phyloP scores from a whole-genome alignment of 1,284 basidiomycete genomes.

The Ceratobasidium sp. region DNA sequence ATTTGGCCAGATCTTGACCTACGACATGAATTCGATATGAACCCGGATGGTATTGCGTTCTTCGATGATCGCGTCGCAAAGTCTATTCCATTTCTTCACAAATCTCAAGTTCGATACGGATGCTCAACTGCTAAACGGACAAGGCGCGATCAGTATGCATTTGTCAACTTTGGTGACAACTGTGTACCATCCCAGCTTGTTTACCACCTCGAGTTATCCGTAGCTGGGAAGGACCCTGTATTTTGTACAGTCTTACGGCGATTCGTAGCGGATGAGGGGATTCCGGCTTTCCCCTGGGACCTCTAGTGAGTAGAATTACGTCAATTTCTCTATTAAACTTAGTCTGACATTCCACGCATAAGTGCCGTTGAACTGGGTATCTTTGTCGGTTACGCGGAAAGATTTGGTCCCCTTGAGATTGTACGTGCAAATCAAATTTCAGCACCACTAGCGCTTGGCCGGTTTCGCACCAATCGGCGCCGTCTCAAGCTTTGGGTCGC shows the following conservation, averaged over 20 bases:
- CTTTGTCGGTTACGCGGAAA: not conserved
- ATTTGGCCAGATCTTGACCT: slow-evolving; percentile 51
- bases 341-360: no score
- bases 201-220: not conserved
- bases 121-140: not conserved
- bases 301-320: slow-evolving; percentile 47
- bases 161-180: not conserved
- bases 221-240: slow-evolving; percentile 44
- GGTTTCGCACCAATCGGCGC: not conserved
- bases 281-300: slow-evolving; percentile 53
- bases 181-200: not conserved
- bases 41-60: not conserved
- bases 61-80: not conserved
- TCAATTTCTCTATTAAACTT: no score
- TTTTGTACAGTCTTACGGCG: slow-evolving; percentile 47
- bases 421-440: not conserved
- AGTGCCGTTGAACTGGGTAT: not conserved
- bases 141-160: not conserved
- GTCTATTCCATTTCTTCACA: not conserved
- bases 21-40: not conserved
- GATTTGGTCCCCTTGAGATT: not conserved
- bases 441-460: not conserved
- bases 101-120: not conserved
- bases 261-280: slow-evolving; percentile 45
- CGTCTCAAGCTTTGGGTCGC: not conserved